Evolutionary conservation across 257 asterid genomes (phyloP).

Genomic region (Linaria vulgaris): DNA sequence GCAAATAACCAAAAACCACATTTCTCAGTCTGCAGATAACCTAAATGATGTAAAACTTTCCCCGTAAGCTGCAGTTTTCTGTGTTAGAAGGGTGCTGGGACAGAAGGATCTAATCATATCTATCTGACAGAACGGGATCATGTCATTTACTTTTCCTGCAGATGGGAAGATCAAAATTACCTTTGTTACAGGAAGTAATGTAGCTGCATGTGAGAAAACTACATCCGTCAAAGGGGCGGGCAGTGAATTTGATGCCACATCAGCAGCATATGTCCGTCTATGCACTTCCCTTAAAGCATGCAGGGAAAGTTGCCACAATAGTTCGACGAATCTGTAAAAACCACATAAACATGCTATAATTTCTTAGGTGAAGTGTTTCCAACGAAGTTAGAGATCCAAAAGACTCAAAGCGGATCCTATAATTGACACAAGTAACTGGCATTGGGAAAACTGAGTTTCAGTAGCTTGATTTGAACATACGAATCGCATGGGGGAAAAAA

Average conservation of each 20-base stretch:
- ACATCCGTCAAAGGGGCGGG: constrained; percentile 98
- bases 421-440: background rate
- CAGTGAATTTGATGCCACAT: constrained; percentile 82
- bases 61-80: too few species aligned
- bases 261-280: constrained; percentile 82
- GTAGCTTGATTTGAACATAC: too few species aligned
- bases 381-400: constrained; percentile 11
- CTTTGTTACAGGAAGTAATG: constrained; percentile 95
- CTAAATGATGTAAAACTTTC: too few species aligned
- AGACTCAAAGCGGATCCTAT: constrained; percentile 5
- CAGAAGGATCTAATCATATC: too few species aligned
- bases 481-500: too few species aligned
- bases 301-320: constrained; percentile 96
- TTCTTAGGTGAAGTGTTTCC: background rate
- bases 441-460: background rate
- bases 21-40: too few species aligned
- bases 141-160: constrained; percentile 9
- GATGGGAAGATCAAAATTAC: constrained; percentile 37
- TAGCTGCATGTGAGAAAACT: constrained; percentile 98
- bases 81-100: too few species aligned
- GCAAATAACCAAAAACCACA: too few species aligned
- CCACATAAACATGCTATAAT: constrained; percentile 17
- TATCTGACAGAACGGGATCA: too few species aligned
- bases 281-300: constrained; percentile 99
- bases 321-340: constrained; percentile 84